Base-by-base conservation (phyloP, 768 basidiomycete genomes). In the Russula vinacea region DNA sequence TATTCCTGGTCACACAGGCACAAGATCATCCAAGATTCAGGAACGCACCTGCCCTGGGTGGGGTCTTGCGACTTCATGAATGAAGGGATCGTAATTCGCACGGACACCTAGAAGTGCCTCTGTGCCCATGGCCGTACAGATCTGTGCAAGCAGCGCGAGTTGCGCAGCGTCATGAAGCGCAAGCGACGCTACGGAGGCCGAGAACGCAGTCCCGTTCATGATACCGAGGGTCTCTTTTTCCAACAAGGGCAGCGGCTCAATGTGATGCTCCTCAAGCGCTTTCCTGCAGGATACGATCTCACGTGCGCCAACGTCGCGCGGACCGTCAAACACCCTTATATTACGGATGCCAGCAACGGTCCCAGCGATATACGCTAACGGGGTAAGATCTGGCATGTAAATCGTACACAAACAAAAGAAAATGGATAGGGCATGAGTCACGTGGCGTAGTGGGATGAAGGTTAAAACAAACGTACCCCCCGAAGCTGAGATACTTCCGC, bases 201-300 rank as follows among this genome's bases (percentile, higher is more conserved):
- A 89, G 74, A 92, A 92, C 0, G 90, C 89, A 2, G 92, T 92
- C 52, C 92, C 92, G 71, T 94, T 94, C 56, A 91, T 75, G 56
- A 92, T 84, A 11, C 90, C 90, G 11, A 91, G 82, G 66, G 87
- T 88, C 64, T 92, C 90, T 73, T 92, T 92, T 22, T 84, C 85
- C 3, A 79, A 81, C 24, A 91, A 81, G 24, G 84, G 76, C 58
- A 93, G 78, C 1, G 90, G 88, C 44, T 79, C 74, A 24, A 92
- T 83, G 50, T 78, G 74, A 67, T 89, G 86, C 33, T 78, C 77
- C 2, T 78, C 77, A 24, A 92, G 79, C 0, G 88, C 90, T 59
- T 81, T 77, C 17, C 71, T 69, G 6, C 86, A 83, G 5, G 85
- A 76, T 16, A 82, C 75, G 51, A 87, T 79, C 67, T 79, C 71